A percentile compares a stretch with the other conserved stretches of the same genome.
Evolutionary conservation across 768 basidiomycete species (phyloP).

Genomic region (Lactarius pseudohatsudake): DNA sequence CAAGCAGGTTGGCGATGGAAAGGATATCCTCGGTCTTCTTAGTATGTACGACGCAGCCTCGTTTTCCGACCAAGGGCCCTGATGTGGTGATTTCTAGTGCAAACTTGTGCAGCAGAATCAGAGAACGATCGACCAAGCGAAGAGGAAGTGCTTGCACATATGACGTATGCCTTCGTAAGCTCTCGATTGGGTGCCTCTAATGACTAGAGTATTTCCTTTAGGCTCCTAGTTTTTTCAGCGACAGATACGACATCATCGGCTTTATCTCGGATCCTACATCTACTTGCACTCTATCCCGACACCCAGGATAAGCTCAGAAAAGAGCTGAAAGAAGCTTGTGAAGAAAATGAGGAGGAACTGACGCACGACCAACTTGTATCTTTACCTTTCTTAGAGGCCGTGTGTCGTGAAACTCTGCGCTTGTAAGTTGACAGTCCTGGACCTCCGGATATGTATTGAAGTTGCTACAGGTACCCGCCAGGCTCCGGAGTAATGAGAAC

Average conservation of each 20-base stretch:
- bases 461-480: too few species aligned
- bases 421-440: not conserved
- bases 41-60: not conserved
- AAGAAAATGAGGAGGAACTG: slow-evolving; percentile 30
- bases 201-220: not conserved
- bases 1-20: not conserved
- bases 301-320: not conserved
- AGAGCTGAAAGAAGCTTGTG: slow-evolving; percentile 1
- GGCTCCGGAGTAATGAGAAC: too few species aligned
- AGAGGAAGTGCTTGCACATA: slow-evolving; percentile 43
- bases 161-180: slow-evolving; percentile 30
- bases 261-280: not conserved
- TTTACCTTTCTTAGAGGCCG: slow-evolving; percentile 36
- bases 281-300: not conserved
- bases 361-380: slow-evolving; percentile 36
- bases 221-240: slow-evolving; percentile 22
- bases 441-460: not conserved
- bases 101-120: slow-evolving; percentile 22
- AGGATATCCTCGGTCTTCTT: not conserved
- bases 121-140: slow-evolving; percentile 31
- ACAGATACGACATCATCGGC: slow-evolving; percentile 8
- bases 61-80: not conserved
- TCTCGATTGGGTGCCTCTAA: not conserved
- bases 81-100: slow-evolving; percentile 34
- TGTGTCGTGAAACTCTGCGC: not conserved